Base-by-base conservation (phyloP, 2,329 filamentous ascomycete genomes). In the Ophiostoma pallidulum region DNA sequence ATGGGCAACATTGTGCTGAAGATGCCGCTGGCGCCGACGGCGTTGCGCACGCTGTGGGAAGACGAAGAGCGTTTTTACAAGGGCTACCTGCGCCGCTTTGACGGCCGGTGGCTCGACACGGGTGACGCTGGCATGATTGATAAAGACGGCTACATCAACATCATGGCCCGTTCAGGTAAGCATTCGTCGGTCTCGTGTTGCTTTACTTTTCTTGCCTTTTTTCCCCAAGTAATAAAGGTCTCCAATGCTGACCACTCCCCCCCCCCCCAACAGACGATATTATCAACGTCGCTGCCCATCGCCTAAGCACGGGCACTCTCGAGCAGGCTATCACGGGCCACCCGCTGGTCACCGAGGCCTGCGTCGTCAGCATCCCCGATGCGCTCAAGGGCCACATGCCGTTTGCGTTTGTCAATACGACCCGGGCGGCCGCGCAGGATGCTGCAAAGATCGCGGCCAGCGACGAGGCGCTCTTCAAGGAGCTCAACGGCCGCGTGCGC, bases 1-100 rank as follows among this genome's bases (percentile, higher is more conserved):
- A 94, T 94, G 86, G 91, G 90, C 0, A 96, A 96, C 61, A 92
- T 96, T 52, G 89, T 96, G 9, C 72, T 97, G 44, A 84, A 72
- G 0, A 75, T 87, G 47, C 91, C 91, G 0, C 71, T 96, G 24
- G 87, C 86, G 0, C 91, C 90, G 0, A 92, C 88, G 0, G 89
- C 83, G 0, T 89, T 96, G 58, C 83, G 87, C 1, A 90, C 82
- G 1, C 70, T 96, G 2, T 96, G 90, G 84, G 70, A 83, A 44
- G 90, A 96, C 53, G 84, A 89, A 39, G 84, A 86, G 52, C 72
- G 90, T 29, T 95, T 95, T 62, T 94, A 89, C 64, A 82, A 77
- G 53, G 80, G 88, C 2, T 97, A 96, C 58, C 66, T 95, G 54
- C 84, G 84, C 64, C 73, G 90, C 13, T 97, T 96, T 59, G 58